A percentile compares a stretch with the other conserved stretches of the same genome.
phyloP scores from a whole-genome alignment of 305 asterid species.

The Solanum chacoense region DNA sequence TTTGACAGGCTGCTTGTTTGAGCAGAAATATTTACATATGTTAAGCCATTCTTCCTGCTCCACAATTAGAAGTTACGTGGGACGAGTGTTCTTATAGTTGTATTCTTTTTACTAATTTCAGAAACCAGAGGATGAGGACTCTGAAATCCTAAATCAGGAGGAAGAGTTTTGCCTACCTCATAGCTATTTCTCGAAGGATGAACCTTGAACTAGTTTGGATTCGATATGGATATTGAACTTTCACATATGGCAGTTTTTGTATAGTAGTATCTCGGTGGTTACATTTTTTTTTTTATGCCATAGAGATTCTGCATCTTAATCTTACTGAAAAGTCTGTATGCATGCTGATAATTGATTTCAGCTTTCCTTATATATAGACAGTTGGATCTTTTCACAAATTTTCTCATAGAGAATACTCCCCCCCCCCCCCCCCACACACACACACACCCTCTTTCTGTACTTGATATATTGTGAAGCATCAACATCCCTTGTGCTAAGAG shows the following conservation, averaged over 20 bases:
- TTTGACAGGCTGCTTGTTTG: background rate
- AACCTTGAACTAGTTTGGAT: slow-evolving; percentile 22
- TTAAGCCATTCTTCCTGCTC: background rate
- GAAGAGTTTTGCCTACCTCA: slow-evolving; percentile 81
- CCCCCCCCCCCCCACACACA: too few relatives aligned
- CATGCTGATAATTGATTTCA: background rate
- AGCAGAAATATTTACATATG: background rate
- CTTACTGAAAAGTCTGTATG: background rate
- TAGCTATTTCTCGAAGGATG: slow-evolving; percentile 57
- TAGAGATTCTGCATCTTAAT: background rate
- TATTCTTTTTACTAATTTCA: slow-evolving; percentile 15
- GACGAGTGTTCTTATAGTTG: background rate
- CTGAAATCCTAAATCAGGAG: slow-evolving; percentile 54
- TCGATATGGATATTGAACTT: background rate
- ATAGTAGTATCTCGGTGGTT: background rate
- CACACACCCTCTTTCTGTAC: background rate
- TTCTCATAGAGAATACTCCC: background rate
- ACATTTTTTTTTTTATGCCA: background rate
- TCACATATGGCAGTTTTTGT: background rate
- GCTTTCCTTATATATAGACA: background rate
- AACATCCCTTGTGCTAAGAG: background rate
- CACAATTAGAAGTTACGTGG: background rate
- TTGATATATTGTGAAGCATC: background rate
- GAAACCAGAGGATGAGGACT: slow-evolving; percentile 82
- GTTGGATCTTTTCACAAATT: background rate